Percentiles rank a stretch among this genome's conserved stretches.
phyloP scores from a whole-genome alignment of 139 green algal genomes.

The Tetraselmis striata region DNA sequence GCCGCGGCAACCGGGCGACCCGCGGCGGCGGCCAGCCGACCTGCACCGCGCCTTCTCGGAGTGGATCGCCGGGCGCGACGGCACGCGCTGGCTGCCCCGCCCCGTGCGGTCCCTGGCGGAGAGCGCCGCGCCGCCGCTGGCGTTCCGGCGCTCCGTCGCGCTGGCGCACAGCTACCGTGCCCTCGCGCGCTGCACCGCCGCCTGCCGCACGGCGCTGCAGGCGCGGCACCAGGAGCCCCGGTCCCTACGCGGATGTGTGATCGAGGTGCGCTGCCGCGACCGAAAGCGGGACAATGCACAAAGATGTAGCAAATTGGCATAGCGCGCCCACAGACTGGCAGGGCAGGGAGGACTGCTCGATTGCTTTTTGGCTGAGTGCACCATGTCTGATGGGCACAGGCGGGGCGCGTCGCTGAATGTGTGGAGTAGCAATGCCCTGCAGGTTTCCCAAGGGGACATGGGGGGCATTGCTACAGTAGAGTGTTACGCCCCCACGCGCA shows the following conservation, averaged over 20 bases:
- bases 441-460: too few species aligned
- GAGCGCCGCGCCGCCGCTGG: not conserved
- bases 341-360: too few species aligned
- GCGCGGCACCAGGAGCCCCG: too few species aligned
- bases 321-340: too few species aligned
- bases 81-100: constrained; percentile 12
- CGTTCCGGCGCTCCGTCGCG: constrained; percentile 21
- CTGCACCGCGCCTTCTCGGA: constrained; percentile 31
- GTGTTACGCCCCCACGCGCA: too few species aligned
- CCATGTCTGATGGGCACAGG: too few species aligned
- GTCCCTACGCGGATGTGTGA: constrained; percentile 6
- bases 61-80: constrained; percentile 11
- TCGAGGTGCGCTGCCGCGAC: not conserved
- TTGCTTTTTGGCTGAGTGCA: too few species aligned
- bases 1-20: not conserved
- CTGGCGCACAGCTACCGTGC: constrained; percentile 21
- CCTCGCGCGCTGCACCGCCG: not conserved
- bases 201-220: not conserved
- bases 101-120: constrained; percentile 2
- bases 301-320: too few species aligned
- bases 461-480: too few species aligned
- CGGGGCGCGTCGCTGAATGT: too few species aligned
- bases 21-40: constrained; percentile 2
- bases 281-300: too few species aligned
- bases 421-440: too few species aligned